Conservation (phyloP, 345 rosid species). For the Citrus australasica region DNA sequence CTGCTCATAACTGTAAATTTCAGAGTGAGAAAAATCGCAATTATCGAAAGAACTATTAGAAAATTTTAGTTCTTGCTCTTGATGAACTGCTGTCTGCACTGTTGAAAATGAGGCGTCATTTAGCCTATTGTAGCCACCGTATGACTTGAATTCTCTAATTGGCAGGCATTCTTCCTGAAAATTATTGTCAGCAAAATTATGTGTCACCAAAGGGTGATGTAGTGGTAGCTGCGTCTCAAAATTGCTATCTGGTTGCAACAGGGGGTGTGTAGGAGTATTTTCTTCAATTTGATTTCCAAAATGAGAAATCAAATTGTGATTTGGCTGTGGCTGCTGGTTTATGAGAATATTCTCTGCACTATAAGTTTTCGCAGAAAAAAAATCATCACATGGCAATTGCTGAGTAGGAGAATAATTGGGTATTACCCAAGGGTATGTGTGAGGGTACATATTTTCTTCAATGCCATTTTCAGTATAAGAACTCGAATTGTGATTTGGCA, state of each 20-base stretch:
- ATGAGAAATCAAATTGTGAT: neutral
- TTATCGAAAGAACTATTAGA: no score
- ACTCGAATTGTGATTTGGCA: neutral
- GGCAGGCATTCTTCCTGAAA: neutral
- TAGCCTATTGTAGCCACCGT: neutral
- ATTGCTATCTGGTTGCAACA: neutral
- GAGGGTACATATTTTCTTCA: neutral
- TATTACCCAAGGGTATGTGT: no score
- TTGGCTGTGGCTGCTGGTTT: no score
- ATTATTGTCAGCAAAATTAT: neutral
- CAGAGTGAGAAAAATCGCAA: no score
- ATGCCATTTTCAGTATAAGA: neutral
- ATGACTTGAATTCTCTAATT: neutral
- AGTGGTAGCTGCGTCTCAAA: neutral
- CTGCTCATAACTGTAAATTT: neutral
- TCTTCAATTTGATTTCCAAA: neutral
- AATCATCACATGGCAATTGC: no score
- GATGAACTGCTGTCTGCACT: neutral
- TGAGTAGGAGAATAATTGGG: no score
- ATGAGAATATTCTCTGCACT: no score
- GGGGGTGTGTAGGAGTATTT: no score
- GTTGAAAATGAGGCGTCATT: neutral
- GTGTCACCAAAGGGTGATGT: neutral
- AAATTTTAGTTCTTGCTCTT: neutral
- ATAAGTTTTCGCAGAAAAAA: no score